Evolutionary conservation across 73 alveolate genomes (phyloP), one percentile per base, ranked within the genome.

Genomic region (Paramecium sonneborni): DNA sequence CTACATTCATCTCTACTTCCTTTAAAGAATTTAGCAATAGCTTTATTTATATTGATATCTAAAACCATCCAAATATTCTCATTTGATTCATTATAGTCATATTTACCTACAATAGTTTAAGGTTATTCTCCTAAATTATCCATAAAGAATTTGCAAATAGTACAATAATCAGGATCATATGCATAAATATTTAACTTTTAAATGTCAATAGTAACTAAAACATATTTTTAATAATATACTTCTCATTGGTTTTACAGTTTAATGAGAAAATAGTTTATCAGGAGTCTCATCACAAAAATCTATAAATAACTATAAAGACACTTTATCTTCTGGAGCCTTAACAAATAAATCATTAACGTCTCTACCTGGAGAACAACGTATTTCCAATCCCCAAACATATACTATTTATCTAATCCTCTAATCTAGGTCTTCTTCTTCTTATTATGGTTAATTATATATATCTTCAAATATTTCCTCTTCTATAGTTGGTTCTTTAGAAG

Each of bases 121-220:
- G 91, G 68, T 43, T 88, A 46, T 34, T 88, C 94, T 2, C 94
- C 94, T 48, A 88, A 88, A 69, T 88, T 88, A 32, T 88, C 94
- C 87, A 69, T 76, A 44, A 88, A 88, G 23, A 88, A 70, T 21
- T 88, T 88, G 18, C 89, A 67, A 38, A 88, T 55, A 5, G 94
- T 88, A 12, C 87, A 69, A 38, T 88, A 88, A 88, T 88, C 94
- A 20, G 43, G 46, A 88, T 88, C 94, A 39, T 82, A 88, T 18
- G 87, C 79, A 70, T 69, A 88, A 6, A 88, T 35, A 38, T 88
- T 88, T 3, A 88, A 15, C 28, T 79, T 79, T 24, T 38, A n/a
- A 38, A 79, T 30, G 20, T 39, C 43, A 12, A 79, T 62, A 5
- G 84, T 26, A 62, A 62, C 84, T 62, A 62, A 14, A 62, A 1